These are phyloP conservation scores for Terfezia claveryi DNA, from an alignment of 495 filamentous ascomycete species.

Conservation along the genomic window DNA sequence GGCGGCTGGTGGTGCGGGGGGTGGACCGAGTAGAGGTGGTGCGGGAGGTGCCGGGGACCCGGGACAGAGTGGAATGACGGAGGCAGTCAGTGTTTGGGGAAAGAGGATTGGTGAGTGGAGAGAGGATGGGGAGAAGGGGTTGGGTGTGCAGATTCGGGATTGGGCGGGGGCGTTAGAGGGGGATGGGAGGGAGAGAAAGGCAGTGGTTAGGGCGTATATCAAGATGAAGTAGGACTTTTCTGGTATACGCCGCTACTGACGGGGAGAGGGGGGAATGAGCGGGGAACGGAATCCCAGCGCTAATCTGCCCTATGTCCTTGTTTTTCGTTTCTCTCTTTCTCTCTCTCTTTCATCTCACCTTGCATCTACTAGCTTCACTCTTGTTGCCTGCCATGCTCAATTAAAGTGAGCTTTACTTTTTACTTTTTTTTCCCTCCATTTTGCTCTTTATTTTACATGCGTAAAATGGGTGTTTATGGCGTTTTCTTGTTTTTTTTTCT, in stretches of 20 bases:
- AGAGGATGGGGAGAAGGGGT: slow-evolving; percentile 38
- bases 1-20: slow-evolving; percentile 8
- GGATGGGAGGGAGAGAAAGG: slow-evolving; percentile 32
- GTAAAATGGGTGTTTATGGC: too few species aligned
- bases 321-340: too few species aligned
- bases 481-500: too few species aligned
- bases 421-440: too few species aligned
- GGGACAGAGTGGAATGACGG: not conserved
- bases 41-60: slow-evolving; percentile 4
- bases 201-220: slow-evolving; percentile 32
- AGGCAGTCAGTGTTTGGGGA: slow-evolving; percentile 3
- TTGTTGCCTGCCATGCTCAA: too few species aligned
- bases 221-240: slow-evolving; percentile 24
- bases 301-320: too few species aligned
- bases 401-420: too few species aligned
- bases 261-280: too few species aligned
- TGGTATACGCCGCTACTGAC: not conserved
- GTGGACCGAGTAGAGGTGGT: slow-evolving; percentile 1
- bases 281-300: too few species aligned
- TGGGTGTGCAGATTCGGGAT: slow-evolving; percentile 47
- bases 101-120: slow-evolving; percentile 35
- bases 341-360: too few species aligned
- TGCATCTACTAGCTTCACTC: too few species aligned
- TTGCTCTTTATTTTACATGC: too few species aligned
- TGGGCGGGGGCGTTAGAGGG: slow-evolving; percentile 41